These are phyloP conservation scores for Calonectria multiphialidica DNA, from an alignment of 2,329 filamentous ascomycete genomes.

Conservation along the genomic window DNA sequence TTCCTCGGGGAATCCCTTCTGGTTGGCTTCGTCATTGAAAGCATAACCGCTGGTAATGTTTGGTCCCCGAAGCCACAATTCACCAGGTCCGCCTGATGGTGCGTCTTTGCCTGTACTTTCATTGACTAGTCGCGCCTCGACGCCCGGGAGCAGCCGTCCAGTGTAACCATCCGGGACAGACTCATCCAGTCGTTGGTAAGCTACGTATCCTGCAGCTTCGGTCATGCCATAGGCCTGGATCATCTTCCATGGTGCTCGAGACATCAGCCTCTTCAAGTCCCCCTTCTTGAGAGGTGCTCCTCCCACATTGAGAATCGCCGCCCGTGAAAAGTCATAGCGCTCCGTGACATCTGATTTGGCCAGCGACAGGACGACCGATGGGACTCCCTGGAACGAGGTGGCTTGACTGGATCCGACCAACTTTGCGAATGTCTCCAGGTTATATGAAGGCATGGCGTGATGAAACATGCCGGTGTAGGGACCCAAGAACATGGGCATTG, in stretches of 20 bases:
- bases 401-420: slow-evolving; percentile 51
- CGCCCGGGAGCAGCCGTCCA: slow-evolving; percentile 52
- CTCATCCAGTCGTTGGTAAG: slow-evolving; percentile 52
- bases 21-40: slow-evolving; percentile 53
- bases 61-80: slow-evolving; percentile 58
- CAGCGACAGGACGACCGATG: slow-evolving; percentile 52
- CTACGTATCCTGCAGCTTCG: slow-evolving; percentile 57
- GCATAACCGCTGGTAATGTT: slow-evolving; percentile 58
- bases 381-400: slow-evolving; percentile 55
- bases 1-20: slow-evolving; percentile 49
- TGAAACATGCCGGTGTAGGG: slow-evolving; percentile 58
- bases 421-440: slow-evolving; percentile 49
- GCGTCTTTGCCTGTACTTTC: slow-evolving; percentile 52
- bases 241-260: slow-evolving; percentile 51
- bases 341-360: slow-evolving; percentile 50
- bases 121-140: slow-evolving; percentile 54
- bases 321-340: slow-evolving; percentile 52
- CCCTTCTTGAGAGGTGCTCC: slow-evolving; percentile 50
- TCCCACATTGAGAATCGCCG: slow-evolving; percentile 52
- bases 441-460: slow-evolving; percentile 56
- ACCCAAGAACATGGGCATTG: slow-evolving; percentile 57
- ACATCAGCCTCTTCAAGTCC: slow-evolving; percentile 46
- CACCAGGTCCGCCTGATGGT: slow-evolving; percentile 51
- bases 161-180: slow-evolving; percentile 47
- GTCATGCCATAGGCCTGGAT: slow-evolving; percentile 61